Evolutionary conservation across 2,329 filamentous ascomycete genomes (phyloP), one percentile per base, ranked within the genome.

Genomic region (Colletotrichum sp.): DNA sequence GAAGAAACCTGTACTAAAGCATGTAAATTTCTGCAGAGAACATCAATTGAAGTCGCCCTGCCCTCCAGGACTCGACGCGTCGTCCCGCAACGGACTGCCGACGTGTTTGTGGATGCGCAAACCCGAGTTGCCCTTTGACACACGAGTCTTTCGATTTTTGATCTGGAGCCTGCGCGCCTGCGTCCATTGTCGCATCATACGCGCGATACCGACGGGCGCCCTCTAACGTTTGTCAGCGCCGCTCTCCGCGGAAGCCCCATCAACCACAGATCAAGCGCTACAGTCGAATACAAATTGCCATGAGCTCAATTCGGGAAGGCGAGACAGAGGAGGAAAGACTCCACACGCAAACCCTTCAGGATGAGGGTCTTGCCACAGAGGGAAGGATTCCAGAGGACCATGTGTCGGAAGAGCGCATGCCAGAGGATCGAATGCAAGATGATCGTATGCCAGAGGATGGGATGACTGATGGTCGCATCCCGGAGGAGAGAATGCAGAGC

Each of bases 21-120:
- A 63, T 57, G 59, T 75, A 68, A 64, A 49, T 64, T 60, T 34
- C 13, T 18, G 26, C 73, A 75, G 73, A 60, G n/a, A 69, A 68
- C 57, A 34, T 73, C 63, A 68, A 73, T 73, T 73, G 49, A 59
- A 39, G 18, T 60, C 55, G 59, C 30, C 64, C 68, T 65, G 44
- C 73, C 59, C 26, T 74, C 57, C 57, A 65, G 63, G 49, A 32
- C 44, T 76, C 30, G 32, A 28, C 74, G 49, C 59, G 30, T 69
- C 49, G 59, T 69, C 44, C 64, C 64, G 70, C 65, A 36, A 52
- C 65, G n/a, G 15, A 69, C 39, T 36, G 74, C n/a, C 71, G 64
- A 76, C 74, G 70, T 65, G 64, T 60, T 30, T 59, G 57, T 73
- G 74, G 28, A 76, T 73, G 63, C 73, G 57, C 73, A 32, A 68